Conservation (phyloP, 225 moss, liverwort and hornwort species). For the Neckera pumila region DNA sequence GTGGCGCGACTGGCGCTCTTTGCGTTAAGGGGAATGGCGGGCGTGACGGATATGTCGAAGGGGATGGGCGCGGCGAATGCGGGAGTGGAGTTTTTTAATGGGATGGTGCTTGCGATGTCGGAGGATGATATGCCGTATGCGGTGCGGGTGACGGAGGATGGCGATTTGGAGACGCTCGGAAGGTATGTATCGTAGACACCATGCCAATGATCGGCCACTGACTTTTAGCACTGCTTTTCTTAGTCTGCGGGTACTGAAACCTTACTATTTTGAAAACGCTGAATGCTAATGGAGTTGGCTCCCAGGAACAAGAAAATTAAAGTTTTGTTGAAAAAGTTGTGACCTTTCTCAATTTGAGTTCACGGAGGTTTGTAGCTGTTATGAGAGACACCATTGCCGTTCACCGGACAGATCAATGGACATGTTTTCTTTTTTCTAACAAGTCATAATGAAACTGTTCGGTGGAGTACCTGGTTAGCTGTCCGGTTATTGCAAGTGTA, state of each 20-base stretch:
- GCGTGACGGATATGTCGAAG: slow-evolving; percentile 17
- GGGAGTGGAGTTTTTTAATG: slow-evolving; percentile 42
- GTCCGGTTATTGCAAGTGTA: not conserved
- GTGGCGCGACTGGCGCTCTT: slow-evolving; percentile 40
- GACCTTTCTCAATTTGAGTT: not conserved
- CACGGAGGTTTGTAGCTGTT: not conserved
- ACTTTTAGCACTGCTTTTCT: too few species aligned
- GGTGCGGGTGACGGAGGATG: slow-evolving; percentile 27
- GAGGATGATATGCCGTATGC: slow-evolving; percentile 59
- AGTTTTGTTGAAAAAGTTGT: not conserved
- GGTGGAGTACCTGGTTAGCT: not conserved
- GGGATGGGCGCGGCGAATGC: slow-evolving; percentile 48
- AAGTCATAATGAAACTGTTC: not conserved
- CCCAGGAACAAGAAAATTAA: not conserved
- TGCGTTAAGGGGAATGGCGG: not conserved
- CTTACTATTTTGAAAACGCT: not conserved
- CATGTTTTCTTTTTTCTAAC: not conserved
- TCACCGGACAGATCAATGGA: not conserved
- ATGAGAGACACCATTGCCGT: not conserved
- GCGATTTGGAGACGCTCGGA: slow-evolving; percentile 35
- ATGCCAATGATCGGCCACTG: not conserved
- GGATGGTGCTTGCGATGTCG: slow-evolving; percentile 52
- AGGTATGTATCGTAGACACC: not conserved
- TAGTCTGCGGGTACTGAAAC: not conserved
- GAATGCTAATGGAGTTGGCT: not conserved